phyloP scores from a whole-genome alignment of 192 early-diverging fungal genomes.

The Coemansia reversa region DNA sequence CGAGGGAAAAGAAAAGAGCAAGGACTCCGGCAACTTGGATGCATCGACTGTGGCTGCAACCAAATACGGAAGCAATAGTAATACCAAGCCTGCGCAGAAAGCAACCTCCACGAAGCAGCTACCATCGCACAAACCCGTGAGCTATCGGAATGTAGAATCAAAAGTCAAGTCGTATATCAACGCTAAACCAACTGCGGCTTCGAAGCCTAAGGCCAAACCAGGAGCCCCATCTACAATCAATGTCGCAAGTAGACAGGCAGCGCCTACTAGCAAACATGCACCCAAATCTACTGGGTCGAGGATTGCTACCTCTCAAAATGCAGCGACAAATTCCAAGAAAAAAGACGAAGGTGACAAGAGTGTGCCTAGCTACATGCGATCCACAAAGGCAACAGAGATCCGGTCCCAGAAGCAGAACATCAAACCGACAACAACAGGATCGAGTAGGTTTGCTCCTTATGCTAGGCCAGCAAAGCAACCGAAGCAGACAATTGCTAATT shows the following conservation, averaged over 20 bases:
- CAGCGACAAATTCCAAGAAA: neutral
- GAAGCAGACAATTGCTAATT: too few relatives aligned
- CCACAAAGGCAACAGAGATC: constrained; percentile 37
- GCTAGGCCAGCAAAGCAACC: too few relatives aligned
- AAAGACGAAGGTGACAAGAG: constrained; percentile 3
- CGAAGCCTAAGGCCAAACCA: constrained; percentile 23
- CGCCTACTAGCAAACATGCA: neutral
- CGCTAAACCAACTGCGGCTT: constrained; percentile 17
- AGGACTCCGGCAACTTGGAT: neutral
- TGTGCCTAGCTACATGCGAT: constrained; percentile 41
- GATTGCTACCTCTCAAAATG: neutral
- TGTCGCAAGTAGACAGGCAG: neutral
- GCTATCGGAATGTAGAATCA: constrained; percentile 40
- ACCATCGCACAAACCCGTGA: constrained; percentile 8
- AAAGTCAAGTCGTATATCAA: constrained; percentile 50
- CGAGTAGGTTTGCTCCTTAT: too few relatives aligned
- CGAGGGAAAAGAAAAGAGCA: too few relatives aligned
- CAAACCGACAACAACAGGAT: constrained; percentile 1
- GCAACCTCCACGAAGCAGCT: neutral
- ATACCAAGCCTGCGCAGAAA: neutral
- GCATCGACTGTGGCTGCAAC: neutral
- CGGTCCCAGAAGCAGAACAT: constrained; percentile 21
- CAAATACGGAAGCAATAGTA: neutral
- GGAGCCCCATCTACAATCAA: constrained; percentile 9
- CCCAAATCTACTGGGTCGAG: constrained; percentile 1